phyloP scores from a whole-genome alignment of 805 yeast species.

The Teunomyces pallodes region DNA sequence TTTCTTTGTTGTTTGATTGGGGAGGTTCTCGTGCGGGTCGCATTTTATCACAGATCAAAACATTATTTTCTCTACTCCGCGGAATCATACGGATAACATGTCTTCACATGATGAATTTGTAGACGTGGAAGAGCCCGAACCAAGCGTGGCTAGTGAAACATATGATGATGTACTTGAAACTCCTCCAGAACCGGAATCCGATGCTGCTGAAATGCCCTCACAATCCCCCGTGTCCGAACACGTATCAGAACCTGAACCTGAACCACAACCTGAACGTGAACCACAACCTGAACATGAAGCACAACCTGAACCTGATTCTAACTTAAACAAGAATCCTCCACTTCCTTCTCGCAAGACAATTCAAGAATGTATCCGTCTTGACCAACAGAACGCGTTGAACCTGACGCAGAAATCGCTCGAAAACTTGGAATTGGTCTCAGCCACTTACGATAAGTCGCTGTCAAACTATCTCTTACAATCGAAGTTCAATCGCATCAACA shows the following conservation, averaged over 20 bases:
- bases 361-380: slow-evolving; percentile 20
- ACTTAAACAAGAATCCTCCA: slow-evolving; percentile 16
- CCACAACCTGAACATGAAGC: slow-evolving; percentile 1
- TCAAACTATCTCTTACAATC: slow-evolving; percentile 56
- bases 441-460: slow-evolving; percentile 16
- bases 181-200: neutral
- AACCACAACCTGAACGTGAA: neutral
- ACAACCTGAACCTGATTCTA: neutral
- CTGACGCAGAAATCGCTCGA: slow-evolving; percentile 8
- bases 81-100: slow-evolving; percentile 6
- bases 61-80: neutral
- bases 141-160: neutral
- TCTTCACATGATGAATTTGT: slow-evolving; percentile 22
- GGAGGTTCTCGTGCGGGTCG: neutral
- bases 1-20: neutral
- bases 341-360: slow-evolving; percentile 35
- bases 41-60: neutral
- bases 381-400: slow-evolving; percentile 17
- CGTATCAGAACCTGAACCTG: neutral
- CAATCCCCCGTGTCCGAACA: neutral
- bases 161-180: neutral
- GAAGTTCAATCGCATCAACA: slow-evolving; percentile 55
- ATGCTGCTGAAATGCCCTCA: neutral
- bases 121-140: slow-evolving; percentile 14
- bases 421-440: slow-evolving; percentile 13